Evolutionary conservation across 257 asterid species (phyloP).

Genomic region (Thymus quinquecostatus): DNA sequence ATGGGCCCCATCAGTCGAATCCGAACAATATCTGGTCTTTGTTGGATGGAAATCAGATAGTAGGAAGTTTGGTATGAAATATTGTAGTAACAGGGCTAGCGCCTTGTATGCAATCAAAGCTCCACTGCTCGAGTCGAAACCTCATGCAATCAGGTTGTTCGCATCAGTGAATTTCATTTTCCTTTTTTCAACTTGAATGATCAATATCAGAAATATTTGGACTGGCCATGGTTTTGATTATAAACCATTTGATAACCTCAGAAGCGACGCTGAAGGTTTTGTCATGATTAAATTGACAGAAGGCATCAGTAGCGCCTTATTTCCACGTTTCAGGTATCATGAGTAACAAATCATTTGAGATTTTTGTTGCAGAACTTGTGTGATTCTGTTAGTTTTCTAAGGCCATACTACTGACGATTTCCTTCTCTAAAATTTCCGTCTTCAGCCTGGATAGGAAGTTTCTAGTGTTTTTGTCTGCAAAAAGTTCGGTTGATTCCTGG

Average conservation of each 20-base stretch:
- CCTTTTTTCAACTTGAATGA: constrained; percentile 6
- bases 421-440: constrained; percentile 1
- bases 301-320: constrained; percentile 69
- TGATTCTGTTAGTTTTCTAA: neutral
- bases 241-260: constrained; percentile 19
- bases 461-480: constrained; percentile 78
- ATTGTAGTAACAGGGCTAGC: constrained; percentile 80
- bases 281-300: constrained; percentile 50
- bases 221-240: constrained; percentile 25
- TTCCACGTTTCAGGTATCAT: constrained; percentile 80
- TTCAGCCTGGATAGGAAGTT: constrained; percentile 81
- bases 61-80: constrained; percentile 81
- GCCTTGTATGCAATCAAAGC: constrained; percentile 74
- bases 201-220: neutral
- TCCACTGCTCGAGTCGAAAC: constrained; percentile 38
- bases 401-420: neutral
- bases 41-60: constrained; percentile 87
- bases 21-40: constrained; percentile 60
- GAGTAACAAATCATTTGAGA: neutral
- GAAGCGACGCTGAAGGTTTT: constrained; percentile 48
- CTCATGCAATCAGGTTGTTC: constrained; percentile 38
- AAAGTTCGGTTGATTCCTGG: constrained; percentile 75
- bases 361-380: neutral
- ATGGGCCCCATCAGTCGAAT: constrained; percentile 70
- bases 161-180: neutral